Base-by-base conservation (phyloP, 768 basidiomycete genomes). In the Lactarius trivialis region DNA sequence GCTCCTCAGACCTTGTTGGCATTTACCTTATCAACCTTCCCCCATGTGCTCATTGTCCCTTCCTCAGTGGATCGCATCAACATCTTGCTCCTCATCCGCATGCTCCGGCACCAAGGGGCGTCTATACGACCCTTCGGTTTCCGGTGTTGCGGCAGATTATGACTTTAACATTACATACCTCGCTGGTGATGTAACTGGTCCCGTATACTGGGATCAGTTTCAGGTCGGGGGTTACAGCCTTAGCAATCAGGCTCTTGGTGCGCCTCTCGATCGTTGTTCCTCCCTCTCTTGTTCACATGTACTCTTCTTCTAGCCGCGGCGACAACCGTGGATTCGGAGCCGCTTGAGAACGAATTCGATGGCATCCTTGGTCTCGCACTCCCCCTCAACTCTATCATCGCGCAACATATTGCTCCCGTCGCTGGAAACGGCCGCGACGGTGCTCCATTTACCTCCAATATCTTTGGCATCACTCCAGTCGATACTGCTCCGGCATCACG, bases 341-440 rank as follows among this genome's bases (percentile, higher is more conserved):
- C 82, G 0, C 79, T 92, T 7, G 73, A 79, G 0, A 68, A 77
- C 9, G 65, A 75, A 14, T 92, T 87, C 70, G 76, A 74, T 61
- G 90, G 90, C 30, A 79, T 91, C 56, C 78, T 91, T 6, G 90
- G 89, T 19, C 83, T 92, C 52, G 87, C 88, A 1, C 83, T 91
- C 30, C 87, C 90, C 26, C 73, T 76, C 51, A 84, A 90, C 73
- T 88, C 85, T n/a, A 65, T 85, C 63, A 91, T 92, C 56, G 78
- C 85, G 4, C 55, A 71, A 0, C 7, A 45, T 1, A 76, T 92
- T 26, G 76, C 81, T 0, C 78, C 87, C 1, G 75, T 75, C 21
- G 77, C 75, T 9, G 74, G 70, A 51, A 77, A 84, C 71, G 63
- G 72, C 6, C 80, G 83, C 0, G 85, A 89, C 65, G 89, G 89